Evolutionary conservation across 805 yeast genomes (phyloP), one percentile per base, ranked within the genome.

Genomic region (Jamesozyma lodderae): DNA sequence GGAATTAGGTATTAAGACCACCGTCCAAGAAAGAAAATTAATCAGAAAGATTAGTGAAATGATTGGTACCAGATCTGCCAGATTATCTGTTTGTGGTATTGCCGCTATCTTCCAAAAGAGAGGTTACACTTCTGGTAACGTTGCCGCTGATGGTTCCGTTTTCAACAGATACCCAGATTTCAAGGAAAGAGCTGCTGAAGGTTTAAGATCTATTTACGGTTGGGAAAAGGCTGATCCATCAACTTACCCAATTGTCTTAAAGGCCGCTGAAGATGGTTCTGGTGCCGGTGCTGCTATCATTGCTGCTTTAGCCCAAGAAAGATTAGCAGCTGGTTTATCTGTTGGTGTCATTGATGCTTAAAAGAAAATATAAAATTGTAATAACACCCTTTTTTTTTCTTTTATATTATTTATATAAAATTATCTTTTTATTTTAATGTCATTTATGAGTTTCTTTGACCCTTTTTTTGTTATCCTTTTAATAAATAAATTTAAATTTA

Each of bases 241-340:
- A 34, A 60, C 62, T 31, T 86, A 86, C 62, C 97, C 97, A 47
- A 79, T 92, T 56, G 66, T 72, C 47, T 77, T 88, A 50, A 84
- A 81, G 29, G 83, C 94, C 41, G 97, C 98, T 48, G 96, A 90
- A 68, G 98, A 92, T 68, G 98, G 98, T 53, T 81, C 92, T 27
- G 97, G 97, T 69, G 96, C 85, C 35, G 98, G 98, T 60, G 98
- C 98, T 40, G 98, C 97, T 37, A 75, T 90, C 53, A 90, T 92
- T 66, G 97, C 98, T 39, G 96, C 97, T 31, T 74, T 90, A 63
- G 81, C 97, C 41, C 76, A 81, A 62, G 71, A 76, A 62, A 80
- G 98, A 69, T 69, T 80, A 55, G 70, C 67, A 48, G 69, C 73
- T 43, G 90, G 90, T 33, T 63, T 72, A 54, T 76, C 85, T 44